These are phyloP conservation scores for Jacaranda mimosifolia DNA, from an alignment of 257 asterid species.

Conservation along the genomic window DNA sequence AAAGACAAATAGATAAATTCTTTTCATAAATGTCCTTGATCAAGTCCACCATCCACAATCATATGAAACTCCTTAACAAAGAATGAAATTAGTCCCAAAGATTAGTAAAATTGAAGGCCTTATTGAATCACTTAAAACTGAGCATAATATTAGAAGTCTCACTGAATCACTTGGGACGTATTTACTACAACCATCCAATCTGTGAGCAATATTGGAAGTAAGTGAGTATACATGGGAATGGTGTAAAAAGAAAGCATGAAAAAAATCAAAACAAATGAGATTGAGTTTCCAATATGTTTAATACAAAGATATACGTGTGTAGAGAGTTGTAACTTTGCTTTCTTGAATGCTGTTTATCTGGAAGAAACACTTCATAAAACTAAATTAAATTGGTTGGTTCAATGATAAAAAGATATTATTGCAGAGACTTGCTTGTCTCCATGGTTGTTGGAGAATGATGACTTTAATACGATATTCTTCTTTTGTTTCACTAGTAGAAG, in stretches of 20 bases:
- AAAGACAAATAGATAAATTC: neutral
- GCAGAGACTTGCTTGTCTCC: no score
- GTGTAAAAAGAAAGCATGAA: neutral
- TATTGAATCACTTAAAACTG: no score
- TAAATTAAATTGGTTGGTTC: no score
- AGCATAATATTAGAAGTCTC: no score
- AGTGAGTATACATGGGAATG: neutral
- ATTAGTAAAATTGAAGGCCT: no score
- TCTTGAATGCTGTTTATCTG: no score
- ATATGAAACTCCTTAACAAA: neutral
- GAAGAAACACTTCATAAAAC: no score
- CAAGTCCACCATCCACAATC: neutral
- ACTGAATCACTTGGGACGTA: neutral
- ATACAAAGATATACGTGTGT: neutral
- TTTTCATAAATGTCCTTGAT: neutral
- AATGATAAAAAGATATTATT: no score
- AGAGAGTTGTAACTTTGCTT: neutral
- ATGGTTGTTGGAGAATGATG: no score
- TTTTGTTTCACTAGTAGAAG: no score
- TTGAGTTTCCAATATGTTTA: neutral
- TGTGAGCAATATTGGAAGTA: neutral
- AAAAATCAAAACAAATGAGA: neutral
- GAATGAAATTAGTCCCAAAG: no score
- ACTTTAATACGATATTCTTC: no score
- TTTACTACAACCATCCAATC: neutral